Conservation (phyloP, 148 eudicot genomes). For the Talinum fruticosum region DNA sequence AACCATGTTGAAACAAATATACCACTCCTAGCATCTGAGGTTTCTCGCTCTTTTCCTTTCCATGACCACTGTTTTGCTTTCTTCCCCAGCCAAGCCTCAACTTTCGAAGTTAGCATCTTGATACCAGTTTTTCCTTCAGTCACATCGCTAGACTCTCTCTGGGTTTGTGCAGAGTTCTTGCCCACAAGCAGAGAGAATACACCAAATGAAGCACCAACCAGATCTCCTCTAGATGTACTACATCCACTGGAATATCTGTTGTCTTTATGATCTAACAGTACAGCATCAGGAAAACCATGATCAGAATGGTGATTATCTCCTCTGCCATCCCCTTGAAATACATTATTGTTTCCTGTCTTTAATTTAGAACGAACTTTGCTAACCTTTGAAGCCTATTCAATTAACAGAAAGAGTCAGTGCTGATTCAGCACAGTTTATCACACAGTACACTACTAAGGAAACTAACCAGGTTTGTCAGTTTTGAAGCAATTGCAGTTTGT, state of each 20-base stretch:
- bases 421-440: constrained; percentile 10
- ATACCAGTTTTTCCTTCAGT: constrained; percentile 59
- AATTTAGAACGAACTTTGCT: constrained; percentile 88
- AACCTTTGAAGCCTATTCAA: constrained; percentile 77
- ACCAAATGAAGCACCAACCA: constrained; percentile 50
- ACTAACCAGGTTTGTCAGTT: constrained; percentile 80
- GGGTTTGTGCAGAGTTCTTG: constrained; percentile 37
- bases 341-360: constrained; percentile 52
- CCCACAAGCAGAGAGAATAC: constrained; percentile 46
- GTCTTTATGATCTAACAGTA: constrained; percentile 56
- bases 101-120: constrained; percentile 68
- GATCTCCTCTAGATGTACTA: constrained; percentile 76
- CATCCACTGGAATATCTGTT: constrained; percentile 84
- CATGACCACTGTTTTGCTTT: constrained; percentile 78
- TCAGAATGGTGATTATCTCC: constrained; percentile 73
- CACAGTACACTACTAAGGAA: constrained; percentile 16
- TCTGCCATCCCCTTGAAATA: constrained; percentile 62
- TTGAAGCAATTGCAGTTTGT: constrained; percentile 82
- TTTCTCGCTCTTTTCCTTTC: constrained; percentile 67
- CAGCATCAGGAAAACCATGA: constrained; percentile 45
- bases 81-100: constrained; percentile 89
- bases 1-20: constrained; percentile 66
- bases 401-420: constrained; percentile 33
- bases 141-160: constrained; percentile 58
- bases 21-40: constrained; percentile 46